Evolutionary conservation across 2,329 filamentous ascomycete genomes (phyloP).

Genomic region (Colletotrichum limetticola): DNA sequence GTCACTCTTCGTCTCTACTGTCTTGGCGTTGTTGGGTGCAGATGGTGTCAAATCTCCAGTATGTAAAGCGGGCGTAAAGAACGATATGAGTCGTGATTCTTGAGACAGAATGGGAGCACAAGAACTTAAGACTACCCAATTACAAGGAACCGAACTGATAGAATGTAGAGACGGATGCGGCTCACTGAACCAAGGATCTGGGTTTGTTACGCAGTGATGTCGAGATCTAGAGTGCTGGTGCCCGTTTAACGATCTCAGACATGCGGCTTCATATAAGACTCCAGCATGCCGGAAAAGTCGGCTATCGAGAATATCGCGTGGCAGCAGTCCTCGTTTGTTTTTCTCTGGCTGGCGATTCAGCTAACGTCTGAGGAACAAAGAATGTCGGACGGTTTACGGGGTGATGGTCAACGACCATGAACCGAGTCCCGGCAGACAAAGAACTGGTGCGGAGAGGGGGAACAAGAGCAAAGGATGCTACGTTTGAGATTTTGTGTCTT

Average conservation of each 20-base stretch:
- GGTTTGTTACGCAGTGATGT: not conserved
- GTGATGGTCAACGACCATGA: not conserved
- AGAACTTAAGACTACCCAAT: not conserved
- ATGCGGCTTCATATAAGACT: constrained; percentile 19
- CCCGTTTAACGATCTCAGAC: not conserved
- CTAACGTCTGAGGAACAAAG: constrained; percentile 19
- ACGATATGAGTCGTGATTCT: not conserved
- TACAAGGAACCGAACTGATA: not conserved
- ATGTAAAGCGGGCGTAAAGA: not conserved
- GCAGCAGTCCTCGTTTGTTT: not conserved
- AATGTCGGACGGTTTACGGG: constrained; percentile 1
- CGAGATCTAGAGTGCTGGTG: not conserved
- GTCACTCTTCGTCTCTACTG: not conserved
- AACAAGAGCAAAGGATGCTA: not conserved
- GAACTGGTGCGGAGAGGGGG: not conserved
- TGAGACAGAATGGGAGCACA: not conserved
- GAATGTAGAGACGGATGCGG: not conserved
- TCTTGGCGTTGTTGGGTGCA: not conserved
- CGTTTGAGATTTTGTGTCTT: constrained; percentile 18
- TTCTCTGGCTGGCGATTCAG: not conserved
- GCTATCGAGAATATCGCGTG: not conserved
- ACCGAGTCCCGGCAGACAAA: constrained; percentile 13
- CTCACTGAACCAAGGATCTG: not conserved
- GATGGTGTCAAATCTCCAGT: not conserved
- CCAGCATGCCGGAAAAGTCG: not conserved